These are phyloP conservation scores for Huntiella moniliformis DNA, from an alignment of 2,329 filamentous ascomycete genomes.

Conservation along the genomic window DNA sequence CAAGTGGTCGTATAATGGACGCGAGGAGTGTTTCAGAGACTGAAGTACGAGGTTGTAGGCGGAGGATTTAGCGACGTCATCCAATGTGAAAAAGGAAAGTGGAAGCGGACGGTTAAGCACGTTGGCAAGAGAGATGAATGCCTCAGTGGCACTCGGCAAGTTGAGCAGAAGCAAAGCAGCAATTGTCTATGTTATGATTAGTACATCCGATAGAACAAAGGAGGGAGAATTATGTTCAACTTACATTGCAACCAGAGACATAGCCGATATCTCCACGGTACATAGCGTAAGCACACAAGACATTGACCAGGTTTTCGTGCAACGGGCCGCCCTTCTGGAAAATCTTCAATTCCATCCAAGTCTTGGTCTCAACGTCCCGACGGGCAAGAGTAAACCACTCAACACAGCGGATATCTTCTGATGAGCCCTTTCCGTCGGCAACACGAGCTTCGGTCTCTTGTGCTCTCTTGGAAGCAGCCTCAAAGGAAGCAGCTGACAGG, in stretches of 20 bases:
- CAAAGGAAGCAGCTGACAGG: slow-evolving; percentile 47
- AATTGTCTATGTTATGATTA: slow-evolving; percentile 34
- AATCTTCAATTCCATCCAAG: slow-evolving; percentile 55
- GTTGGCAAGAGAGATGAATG: slow-evolving; percentile 58
- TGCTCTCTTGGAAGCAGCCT: slow-evolving; percentile 50
- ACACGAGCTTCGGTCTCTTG: slow-evolving; percentile 40
- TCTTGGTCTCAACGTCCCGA: slow-evolving; percentile 41
- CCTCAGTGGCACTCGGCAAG: slow-evolving; percentile 39
- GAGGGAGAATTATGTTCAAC: slow-evolving; percentile 17
- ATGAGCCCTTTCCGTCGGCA: slow-evolving; percentile 28
- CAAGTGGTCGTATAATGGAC: slow-evolving; percentile 45
- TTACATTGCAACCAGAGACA: slow-evolving; percentile 53
- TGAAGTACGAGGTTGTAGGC: slow-evolving; percentile 52
- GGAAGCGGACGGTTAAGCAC: slow-evolving; percentile 58
- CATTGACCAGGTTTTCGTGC: slow-evolving; percentile 47
- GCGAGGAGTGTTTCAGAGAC: slow-evolving; percentile 45
- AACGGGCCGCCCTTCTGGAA: slow-evolving; percentile 50
- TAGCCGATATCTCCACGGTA: slow-evolving; percentile 71
- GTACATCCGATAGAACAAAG: slow-evolving; percentile 13
- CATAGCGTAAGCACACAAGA: slow-evolving; percentile 62
- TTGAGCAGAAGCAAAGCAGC: slow-evolving; percentile 58
- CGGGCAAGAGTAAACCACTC: slow-evolving; percentile 46
- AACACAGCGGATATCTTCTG: slow-evolving; percentile 35
- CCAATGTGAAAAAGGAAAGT: slow-evolving; percentile 55
- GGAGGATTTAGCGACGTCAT: slow-evolving; percentile 47